These are phyloP conservation scores for Apiospora hydei DNA, from an alignment of 2,329 filamentous ascomycete genomes.

Conservation along the genomic window DNA sequence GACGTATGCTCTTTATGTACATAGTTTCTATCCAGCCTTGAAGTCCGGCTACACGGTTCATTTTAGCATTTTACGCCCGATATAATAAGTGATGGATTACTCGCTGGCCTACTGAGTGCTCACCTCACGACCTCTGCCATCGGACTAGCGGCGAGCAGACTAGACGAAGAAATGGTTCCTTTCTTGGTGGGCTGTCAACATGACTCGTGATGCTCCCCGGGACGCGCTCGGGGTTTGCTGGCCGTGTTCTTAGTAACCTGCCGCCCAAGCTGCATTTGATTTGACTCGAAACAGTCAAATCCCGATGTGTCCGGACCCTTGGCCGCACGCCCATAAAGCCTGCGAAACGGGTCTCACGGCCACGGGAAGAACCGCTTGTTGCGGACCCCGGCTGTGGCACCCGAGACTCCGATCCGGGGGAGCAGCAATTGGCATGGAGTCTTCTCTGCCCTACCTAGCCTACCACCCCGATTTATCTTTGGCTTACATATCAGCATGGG, in stretches of 20 bases:
- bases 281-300: not conserved
- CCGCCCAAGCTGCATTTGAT: not conserved
- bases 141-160: not conserved
- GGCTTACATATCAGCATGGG: not conserved
- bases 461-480: not conserved
- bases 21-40: not conserved
- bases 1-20: not conserved
- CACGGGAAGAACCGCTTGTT: slow-evolving; percentile 6
- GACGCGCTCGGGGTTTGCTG: not conserved
- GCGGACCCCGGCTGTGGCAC: slow-evolving; percentile 5
- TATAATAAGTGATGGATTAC: not conserved
- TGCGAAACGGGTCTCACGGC: not conserved
- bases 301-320: not conserved
- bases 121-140: not conserved
- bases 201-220: not conserved
- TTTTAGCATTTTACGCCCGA: not conserved
- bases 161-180: not conserved
- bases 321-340: not conserved
- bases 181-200: not conserved
- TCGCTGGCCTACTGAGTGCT: not conserved
- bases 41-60: not conserved
- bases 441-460: not conserved
- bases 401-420: slow-evolving; percentile 10
- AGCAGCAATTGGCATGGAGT: not conserved
- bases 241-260: not conserved